These are phyloP conservation scores for Zymoseptoria crescenta DNA, from an alignment of 2,329 filamentous ascomycete species.

Conservation along the genomic window DNA sequence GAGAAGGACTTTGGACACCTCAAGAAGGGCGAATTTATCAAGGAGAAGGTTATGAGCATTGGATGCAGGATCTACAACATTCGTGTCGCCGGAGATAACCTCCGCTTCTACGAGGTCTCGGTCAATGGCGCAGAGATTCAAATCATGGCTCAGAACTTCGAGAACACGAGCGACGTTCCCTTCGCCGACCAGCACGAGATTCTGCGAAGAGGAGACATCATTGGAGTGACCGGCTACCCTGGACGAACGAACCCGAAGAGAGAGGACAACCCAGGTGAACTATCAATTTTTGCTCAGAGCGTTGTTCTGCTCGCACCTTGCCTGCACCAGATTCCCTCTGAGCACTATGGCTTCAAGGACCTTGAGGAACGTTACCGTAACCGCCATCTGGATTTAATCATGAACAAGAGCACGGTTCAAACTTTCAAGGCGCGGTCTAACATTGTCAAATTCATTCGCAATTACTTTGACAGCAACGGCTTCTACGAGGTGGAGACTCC, in stretches of 20 bases:
- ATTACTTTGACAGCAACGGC: slow-evolving; percentile 74
- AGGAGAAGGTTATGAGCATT: slow-evolving; percentile 66
- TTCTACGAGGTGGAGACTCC: slow-evolving; percentile 95
- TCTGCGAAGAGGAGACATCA: slow-evolving; percentile 83
- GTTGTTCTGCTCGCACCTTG: slow-evolving; percentile 82
- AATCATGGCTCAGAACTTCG: slow-evolving; percentile 83
- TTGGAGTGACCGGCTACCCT: slow-evolving; percentile 78
- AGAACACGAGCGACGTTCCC: slow-evolving; percentile 58
- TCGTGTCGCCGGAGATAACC: slow-evolving; percentile 71
- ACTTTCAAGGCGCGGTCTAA: slow-evolving; percentile 79
- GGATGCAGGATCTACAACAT: slow-evolving; percentile 86
- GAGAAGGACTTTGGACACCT: slow-evolving; percentile 68
- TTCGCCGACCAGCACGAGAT: slow-evolving; percentile 88
- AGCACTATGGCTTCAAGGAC: slow-evolving; percentile 93
- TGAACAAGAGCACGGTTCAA: slow-evolving; percentile 81
- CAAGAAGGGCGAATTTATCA: slow-evolving; percentile 78
- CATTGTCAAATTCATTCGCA: slow-evolving; percentile 81
- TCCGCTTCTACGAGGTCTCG: slow-evolving; percentile 85
- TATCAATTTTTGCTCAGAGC: slow-evolving; percentile 87
- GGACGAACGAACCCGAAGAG: slow-evolving; percentile 79
- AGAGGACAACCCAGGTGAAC: slow-evolving; percentile 65
- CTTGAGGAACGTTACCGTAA: slow-evolving; percentile 88
- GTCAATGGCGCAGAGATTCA: slow-evolving; percentile 72
- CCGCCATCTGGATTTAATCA: slow-evolving; percentile 90
- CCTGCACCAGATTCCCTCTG: slow-evolving; percentile 79